These are phyloP conservation scores for Globisporangium uncinulatum DNA, from an alignment of 352 stramenopile species.

Conservation along the genomic window DNA sequence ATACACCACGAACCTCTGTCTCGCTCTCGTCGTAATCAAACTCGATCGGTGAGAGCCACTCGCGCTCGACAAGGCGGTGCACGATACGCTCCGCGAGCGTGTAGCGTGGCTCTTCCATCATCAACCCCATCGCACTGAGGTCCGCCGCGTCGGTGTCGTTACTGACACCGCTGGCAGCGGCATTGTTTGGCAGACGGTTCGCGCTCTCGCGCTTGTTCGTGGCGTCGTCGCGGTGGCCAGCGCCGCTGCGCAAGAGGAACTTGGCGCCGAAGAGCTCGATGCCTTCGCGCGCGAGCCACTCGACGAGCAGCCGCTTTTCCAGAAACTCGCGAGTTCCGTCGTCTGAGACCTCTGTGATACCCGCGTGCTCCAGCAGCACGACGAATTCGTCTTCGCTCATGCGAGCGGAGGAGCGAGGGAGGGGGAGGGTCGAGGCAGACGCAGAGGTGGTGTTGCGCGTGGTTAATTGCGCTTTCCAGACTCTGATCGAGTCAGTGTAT, in stretches of 20 bases:
- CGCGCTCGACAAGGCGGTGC: constrained; percentile 43
- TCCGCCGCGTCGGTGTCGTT: constrained; percentile 15
- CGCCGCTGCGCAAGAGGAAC: constrained; percentile 11
- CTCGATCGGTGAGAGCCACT: constrained; percentile 53
- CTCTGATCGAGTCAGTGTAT: too few relatives aligned
- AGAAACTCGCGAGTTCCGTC: constrained; percentile 68
- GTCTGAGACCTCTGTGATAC: constrained; percentile 67
- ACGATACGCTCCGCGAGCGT: constrained; percentile 44
- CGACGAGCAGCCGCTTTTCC: constrained; percentile 49
- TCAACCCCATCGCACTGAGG: not conserved
- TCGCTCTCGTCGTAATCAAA: constrained; percentile 44
- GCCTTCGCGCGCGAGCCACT: constrained; percentile 69
- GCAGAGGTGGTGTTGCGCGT: not conserved
- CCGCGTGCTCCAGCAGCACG: constrained; percentile 74
- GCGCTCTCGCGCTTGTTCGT: constrained; percentile 17
- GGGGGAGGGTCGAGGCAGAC: not conserved
- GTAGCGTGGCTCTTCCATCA: constrained; percentile 24
- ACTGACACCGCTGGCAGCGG: constrained; percentile 4
- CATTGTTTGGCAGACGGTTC: constrained; percentile 13
- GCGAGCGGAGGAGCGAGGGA: too few relatives aligned
- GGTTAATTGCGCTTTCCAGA: not conserved
- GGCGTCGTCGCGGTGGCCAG: constrained; percentile 16
- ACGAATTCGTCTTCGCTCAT: constrained; percentile 87
- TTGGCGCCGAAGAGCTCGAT: constrained; percentile 47
- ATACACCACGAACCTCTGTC: constrained; percentile 24